Conservation (phyloP, 2,329 filamentous ascomycete species). For the Cytospora chrysosperma region DNA sequence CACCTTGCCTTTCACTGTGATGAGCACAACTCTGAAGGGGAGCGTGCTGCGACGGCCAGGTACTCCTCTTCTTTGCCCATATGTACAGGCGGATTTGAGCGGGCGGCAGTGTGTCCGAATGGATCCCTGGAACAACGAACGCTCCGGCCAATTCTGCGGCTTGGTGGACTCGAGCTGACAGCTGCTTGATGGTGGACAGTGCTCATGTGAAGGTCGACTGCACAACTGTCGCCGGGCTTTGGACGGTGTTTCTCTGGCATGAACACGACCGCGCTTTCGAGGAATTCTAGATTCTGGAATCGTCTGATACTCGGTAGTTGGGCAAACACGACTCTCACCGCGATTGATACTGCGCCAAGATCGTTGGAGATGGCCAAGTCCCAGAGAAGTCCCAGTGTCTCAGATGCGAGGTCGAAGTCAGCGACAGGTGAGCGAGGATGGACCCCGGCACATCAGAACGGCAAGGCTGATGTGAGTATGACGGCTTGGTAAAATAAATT, state of each 20-base stretch:
- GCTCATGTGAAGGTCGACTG: background rate
- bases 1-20: background rate
- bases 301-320: constrained; percentile 1
- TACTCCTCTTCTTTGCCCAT: background rate
- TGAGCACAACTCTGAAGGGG: background rate
- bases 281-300: background rate
- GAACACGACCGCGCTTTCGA: background rate
- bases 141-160: constrained; percentile 2
- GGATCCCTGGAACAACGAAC: background rate
- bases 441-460: constrained; percentile 7
- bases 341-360: constrained; percentile 2
- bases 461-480: constrained; percentile 11
- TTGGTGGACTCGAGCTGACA: constrained; percentile 5
- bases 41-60: background rate
- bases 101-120: background rate
- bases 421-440: constrained; percentile 14
- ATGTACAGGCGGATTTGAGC: background rate
- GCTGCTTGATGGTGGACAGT: background rate
- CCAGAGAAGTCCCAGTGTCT: constrained; percentile 10
- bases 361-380: constrained; percentile 10
- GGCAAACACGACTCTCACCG: constrained; percentile 2
- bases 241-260: background rate
- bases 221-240: background rate
- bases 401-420: constrained; percentile 20
- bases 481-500: background rate